Conservation (phyloP, 176 grass and related monocot species). For the Eremochloa ophiuroides region DNA sequence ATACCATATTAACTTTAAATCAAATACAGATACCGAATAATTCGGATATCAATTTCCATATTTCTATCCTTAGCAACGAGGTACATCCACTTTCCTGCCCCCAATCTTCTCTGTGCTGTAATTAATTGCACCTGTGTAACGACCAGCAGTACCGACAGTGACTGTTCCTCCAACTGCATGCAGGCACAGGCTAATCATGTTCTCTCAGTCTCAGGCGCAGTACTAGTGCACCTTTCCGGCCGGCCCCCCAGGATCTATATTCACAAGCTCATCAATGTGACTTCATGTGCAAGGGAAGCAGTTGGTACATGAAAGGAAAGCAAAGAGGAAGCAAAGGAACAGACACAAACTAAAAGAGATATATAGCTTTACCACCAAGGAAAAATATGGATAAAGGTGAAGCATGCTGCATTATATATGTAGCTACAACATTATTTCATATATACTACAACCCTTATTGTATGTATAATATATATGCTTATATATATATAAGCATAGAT, state of each 20-base stretch:
- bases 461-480: background rate
- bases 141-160: constrained; percentile 36
- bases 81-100: too few species aligned
- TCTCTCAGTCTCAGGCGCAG: constrained; percentile 13
- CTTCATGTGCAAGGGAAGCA: constrained; percentile 67
- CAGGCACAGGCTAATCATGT: constrained; percentile 37
- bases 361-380: constrained; percentile 46
- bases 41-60: too few species aligned
- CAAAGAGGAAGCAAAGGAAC: constrained; percentile 55
- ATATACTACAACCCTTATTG: too few species aligned
- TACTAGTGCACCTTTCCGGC: constrained; percentile 26
- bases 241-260: constrained; percentile 24
- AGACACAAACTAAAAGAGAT: constrained; percentile 29
- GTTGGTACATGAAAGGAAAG: constrained; percentile 55
- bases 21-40: too few species aligned
- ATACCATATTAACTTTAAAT: too few species aligned
- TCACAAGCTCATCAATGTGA: constrained; percentile 58
- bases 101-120: too few species aligned
- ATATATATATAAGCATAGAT: too few species aligned
- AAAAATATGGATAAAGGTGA: constrained; percentile 31
- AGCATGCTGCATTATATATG: constrained; percentile 5
- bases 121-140: too few species aligned
- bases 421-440: background rate
- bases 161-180: constrained; percentile 41
- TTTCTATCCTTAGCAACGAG: too few species aligned